Evolutionary conservation across 2,329 filamentous ascomycete species (phyloP).

Genomic region (Corinectria fuckeliana): DNA sequence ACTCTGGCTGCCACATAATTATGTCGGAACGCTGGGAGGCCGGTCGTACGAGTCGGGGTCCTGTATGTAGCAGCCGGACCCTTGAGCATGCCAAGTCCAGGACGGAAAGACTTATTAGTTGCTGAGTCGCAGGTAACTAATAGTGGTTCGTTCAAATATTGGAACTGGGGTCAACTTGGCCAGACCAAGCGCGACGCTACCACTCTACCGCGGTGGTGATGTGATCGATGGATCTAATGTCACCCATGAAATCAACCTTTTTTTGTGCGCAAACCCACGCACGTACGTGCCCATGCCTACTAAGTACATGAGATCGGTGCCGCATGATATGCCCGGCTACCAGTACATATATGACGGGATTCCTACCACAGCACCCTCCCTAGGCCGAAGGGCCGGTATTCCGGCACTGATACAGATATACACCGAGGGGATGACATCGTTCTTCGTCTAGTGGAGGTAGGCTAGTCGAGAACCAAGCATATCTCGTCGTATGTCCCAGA

Average conservation of each 20-base stretch:
- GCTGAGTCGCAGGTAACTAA: background rate
- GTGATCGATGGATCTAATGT: constrained; percentile 13
- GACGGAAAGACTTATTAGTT: background rate
- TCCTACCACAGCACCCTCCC: background rate
- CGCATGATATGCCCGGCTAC: constrained; percentile 7
- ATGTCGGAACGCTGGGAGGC: constrained; percentile 19
- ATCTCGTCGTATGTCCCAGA: background rate
- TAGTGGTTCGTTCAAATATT: constrained; percentile 18
- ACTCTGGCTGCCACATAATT: background rate
- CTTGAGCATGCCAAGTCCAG: background rate
- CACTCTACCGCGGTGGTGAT: constrained; percentile 8
- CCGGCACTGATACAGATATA: constrained; percentile 8
- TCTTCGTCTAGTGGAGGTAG: background rate
- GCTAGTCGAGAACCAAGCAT: background rate
- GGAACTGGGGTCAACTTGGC: background rate
- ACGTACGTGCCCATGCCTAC: constrained; percentile 11
- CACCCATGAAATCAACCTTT: background rate
- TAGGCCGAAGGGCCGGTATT: constrained; percentile 7
- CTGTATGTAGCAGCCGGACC: background rate
- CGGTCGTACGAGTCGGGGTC: constrained; percentile 25
- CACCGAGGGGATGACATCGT: constrained; percentile 12
- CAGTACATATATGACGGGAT: background rate
- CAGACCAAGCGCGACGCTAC: background rate
- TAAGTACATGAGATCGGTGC: constrained; percentile 15
- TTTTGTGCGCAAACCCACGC: background rate